Evolutionary conservation across 2,329 filamentous ascomycete species (phyloP).

Genomic region (Scolecobasidium constrictum): DNA sequence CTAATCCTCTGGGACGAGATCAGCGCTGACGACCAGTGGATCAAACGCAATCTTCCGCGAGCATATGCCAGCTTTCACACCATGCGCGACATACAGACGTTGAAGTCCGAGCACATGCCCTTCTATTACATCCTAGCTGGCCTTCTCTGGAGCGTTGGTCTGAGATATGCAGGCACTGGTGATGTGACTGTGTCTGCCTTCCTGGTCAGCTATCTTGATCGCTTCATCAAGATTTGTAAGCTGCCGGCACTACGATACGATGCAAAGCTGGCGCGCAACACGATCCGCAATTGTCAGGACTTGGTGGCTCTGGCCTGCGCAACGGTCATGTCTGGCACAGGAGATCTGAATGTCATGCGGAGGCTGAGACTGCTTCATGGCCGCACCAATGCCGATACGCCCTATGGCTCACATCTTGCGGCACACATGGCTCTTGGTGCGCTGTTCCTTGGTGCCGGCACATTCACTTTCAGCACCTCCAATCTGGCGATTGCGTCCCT

Average conservation of each 20-base stretch:
- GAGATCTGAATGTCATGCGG: slow-evolving; percentile 75
- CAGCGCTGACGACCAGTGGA: slow-evolving; percentile 61
- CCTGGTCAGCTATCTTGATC: slow-evolving; percentile 72
- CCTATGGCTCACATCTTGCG: slow-evolving; percentile 89
- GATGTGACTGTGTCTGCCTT: slow-evolving; percentile 65
- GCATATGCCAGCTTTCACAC: slow-evolving; percentile 54
- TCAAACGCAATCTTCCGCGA: slow-evolving; percentile 59
- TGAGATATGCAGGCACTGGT: slow-evolving; percentile 37
- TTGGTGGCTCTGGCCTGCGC: slow-evolving; percentile 70
- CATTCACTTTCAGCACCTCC: slow-evolving; percentile 80
- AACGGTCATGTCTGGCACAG: slow-evolving; percentile 91
- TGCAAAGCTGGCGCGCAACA: slow-evolving; percentile 68
- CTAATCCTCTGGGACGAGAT: slow-evolving; percentile 89
- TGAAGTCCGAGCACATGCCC: slow-evolving; percentile 76
- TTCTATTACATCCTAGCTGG: slow-evolving; percentile 90
- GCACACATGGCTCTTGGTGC: slow-evolving; percentile 85
- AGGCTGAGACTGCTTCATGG: slow-evolving; percentile 82
- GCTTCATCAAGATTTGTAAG: slow-evolving; percentile 68
- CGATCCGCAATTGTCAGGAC: slow-evolving; percentile 85
- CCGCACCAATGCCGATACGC: slow-evolving; percentile 68
- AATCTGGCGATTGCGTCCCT: slow-evolving; percentile 78
- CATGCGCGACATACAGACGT: slow-evolving; percentile 46
- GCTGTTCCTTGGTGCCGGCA: slow-evolving; percentile 86
- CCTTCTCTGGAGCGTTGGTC: slow-evolving; percentile 58
- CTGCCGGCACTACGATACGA: slow-evolving; percentile 62